These are phyloP conservation scores for Termitomyces bulborhizus DNA, from an alignment of 768 basidiomycete genomes.

Conservation along the genomic window DNA sequence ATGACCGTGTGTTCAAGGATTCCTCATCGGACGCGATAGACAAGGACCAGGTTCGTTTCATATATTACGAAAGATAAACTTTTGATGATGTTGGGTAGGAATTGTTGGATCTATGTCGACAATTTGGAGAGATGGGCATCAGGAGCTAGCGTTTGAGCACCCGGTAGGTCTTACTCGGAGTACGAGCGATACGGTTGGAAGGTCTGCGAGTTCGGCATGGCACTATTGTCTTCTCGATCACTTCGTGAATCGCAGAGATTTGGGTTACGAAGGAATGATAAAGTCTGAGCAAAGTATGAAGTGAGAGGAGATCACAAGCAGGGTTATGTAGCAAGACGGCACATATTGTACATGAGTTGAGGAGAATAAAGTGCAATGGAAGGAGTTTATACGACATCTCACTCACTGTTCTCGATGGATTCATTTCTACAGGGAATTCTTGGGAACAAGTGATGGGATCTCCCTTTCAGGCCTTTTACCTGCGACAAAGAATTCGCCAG, in stretches of 20 bases:
- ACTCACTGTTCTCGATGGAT: not conserved
- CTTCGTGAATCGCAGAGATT: not conserved
- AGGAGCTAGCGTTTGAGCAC: not conserved
- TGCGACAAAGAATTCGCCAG: slow-evolving; percentile 14
- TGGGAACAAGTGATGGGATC: not conserved
- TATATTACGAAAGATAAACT: not conserved
- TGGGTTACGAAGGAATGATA: not conserved
- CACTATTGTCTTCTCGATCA: not conserved
- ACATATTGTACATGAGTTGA: not conserved
- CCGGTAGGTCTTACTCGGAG: not conserved
- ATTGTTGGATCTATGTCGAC: slow-evolving; percentile 10
- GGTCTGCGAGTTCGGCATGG: too few species aligned
- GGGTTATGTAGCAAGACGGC: not conserved
- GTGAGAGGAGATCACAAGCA: not conserved
- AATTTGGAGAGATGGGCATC: slow-evolving; percentile 10
- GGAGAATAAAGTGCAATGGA: not conserved
- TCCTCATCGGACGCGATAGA: not conserved
- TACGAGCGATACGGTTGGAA: not conserved
- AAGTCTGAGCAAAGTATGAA: not conserved
- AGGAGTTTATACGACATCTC: not conserved
- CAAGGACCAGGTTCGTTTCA: slow-evolving; percentile 10
- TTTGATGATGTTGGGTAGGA: slow-evolving; percentile 2
- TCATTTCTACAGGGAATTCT: slow-evolving; percentile 2
- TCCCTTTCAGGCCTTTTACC: not conserved
- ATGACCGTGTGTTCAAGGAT: slow-evolving; percentile 1